Evolutionary conservation across 1,284 basidiomycete species (phyloP).

Genomic region (Boletus holoroseus): DNA sequence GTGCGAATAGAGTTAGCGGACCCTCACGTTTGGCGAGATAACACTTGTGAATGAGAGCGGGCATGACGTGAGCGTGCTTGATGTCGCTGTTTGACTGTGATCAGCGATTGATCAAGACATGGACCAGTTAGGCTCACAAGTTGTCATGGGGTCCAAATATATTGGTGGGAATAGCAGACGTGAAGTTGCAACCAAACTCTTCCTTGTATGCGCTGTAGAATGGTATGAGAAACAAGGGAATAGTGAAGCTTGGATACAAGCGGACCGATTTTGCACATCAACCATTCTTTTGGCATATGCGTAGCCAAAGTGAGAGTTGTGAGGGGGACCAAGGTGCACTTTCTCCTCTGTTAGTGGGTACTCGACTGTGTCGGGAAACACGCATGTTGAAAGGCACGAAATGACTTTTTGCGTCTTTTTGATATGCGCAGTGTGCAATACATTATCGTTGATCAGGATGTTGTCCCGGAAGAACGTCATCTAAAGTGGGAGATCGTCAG

Average conservation of each 20-base stretch:
- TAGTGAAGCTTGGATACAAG: slow-evolving; percentile 1
- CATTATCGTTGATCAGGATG: slow-evolving; percentile 85
- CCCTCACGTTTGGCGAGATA: slow-evolving; percentile 75
- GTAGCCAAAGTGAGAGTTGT: slow-evolving; percentile 88
- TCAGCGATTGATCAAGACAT: slow-evolving; percentile 4
- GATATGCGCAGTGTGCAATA: slow-evolving; percentile 69
- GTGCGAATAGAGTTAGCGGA: not conserved
- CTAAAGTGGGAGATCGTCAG: slow-evolving; percentile 33
- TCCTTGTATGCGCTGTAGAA: slow-evolving; percentile 77
- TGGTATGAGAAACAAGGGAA: not conserved
- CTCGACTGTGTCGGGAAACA: slow-evolving; percentile 81
- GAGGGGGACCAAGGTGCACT: slow-evolving; percentile 83
- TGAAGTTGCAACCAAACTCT: slow-evolving; percentile 85
- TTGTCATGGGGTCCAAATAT: slow-evolving; percentile 84
- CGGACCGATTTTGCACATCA: slow-evolving; percentile 86
- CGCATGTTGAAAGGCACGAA: slow-evolving; percentile 83
- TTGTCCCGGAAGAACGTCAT: slow-evolving; percentile 87
- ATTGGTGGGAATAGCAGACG: slow-evolving; percentile 89
- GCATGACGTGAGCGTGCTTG: slow-evolving; percentile 87
- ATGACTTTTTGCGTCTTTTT: slow-evolving; percentile 66
- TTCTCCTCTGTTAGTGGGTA: slow-evolving; percentile 89
- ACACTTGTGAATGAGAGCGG: slow-evolving; percentile 84
- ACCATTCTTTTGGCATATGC: slow-evolving; percentile 91
- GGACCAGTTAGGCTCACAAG: slow-evolving; percentile 44
- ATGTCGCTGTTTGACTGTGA: slow-evolving; percentile 53